A percentile compares a stretch with the other conserved stretches of the same genome.
phyloP scores from a whole-genome alignment of 208 protist genomes.

The Tritrichomonas foetus region DNA sequence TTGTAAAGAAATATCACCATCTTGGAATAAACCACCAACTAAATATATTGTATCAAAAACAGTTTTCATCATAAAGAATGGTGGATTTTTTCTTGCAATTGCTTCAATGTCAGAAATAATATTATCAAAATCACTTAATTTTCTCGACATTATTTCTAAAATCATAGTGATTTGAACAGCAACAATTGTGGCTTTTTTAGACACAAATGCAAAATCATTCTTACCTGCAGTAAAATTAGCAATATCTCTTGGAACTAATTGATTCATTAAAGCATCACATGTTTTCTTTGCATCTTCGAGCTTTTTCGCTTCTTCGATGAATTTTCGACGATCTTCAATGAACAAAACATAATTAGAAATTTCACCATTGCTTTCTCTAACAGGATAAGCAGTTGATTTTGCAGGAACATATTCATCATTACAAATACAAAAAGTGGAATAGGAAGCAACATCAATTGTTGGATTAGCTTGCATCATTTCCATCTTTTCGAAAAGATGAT shows the following conservation, averaged over 20 bases:
- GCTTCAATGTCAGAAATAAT: not conserved
- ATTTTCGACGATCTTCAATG: not conserved
- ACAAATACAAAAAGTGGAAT: too few relatives aligned
- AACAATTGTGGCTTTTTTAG: not conserved
- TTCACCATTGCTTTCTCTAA: not conserved
- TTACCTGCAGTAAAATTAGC: not conserved
- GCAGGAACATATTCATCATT: not conserved
- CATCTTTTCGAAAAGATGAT: conserved; percentile 13
- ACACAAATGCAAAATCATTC: not conserved
- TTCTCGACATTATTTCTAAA: too few relatives aligned
- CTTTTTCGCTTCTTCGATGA: not conserved
- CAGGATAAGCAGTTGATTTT: not conserved
- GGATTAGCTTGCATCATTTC: not conserved
- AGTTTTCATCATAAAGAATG: not conserved
- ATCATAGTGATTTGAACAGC: not conserved
- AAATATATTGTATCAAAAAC: not conserved
- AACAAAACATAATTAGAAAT: not conserved
- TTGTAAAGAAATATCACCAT: too few relatives aligned
- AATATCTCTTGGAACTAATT: not conserved
- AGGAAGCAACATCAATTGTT: too few relatives aligned
- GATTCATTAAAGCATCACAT: not conserved
- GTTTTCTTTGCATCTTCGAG: not conserved
- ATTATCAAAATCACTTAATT: not conserved
- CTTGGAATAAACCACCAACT: not conserved
- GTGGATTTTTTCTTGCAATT: not conserved